phyloP scores from a whole-genome alignment of 2,329 filamentous ascomycete genomes.

The Amylocarpus encephaloides region DNA sequence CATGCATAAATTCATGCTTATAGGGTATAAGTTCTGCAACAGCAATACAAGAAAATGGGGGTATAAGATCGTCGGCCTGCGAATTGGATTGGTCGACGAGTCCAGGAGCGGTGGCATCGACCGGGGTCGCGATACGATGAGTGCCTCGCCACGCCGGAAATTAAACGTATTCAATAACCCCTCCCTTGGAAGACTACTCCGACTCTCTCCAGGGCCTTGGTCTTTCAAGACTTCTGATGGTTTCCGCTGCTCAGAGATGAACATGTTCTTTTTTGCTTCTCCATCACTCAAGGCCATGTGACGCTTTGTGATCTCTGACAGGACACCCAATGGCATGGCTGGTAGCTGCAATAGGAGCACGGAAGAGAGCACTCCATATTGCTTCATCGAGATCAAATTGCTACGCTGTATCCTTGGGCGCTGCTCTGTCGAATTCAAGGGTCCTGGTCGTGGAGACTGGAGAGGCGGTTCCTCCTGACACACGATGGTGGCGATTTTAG shows the following conservation, averaged over 20 bases:
- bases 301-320: neutral
- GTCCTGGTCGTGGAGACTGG: neutral
- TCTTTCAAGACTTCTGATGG: neutral
- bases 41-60: slow-evolving; percentile 1
- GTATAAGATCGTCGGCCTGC: slow-evolving; percentile 9
- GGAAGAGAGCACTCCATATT: slow-evolving; percentile 7
- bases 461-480: neutral
- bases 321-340: neutral
- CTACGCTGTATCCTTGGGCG: neutral
- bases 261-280: neutral
- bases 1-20: slow-evolving; percentile 15
- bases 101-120: neutral
- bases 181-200: neutral
- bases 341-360: slow-evolving; percentile 6
- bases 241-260: neutral
- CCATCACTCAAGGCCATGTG: slow-evolving; percentile 2
- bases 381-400: neutral
- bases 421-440: neutral
- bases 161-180: slow-evolving; percentile 1
- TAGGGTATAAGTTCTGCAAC: slow-evolving; percentile 8
- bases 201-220: neutral
- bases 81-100: neutral
- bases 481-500: neutral
- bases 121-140: slow-evolving; percentile 7
- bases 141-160: slow-evolving; percentile 10